Evolutionary conservation across 192 early-diverging fungal genomes (phyloP).

Genomic region (Backusella morwellensis): DNA sequence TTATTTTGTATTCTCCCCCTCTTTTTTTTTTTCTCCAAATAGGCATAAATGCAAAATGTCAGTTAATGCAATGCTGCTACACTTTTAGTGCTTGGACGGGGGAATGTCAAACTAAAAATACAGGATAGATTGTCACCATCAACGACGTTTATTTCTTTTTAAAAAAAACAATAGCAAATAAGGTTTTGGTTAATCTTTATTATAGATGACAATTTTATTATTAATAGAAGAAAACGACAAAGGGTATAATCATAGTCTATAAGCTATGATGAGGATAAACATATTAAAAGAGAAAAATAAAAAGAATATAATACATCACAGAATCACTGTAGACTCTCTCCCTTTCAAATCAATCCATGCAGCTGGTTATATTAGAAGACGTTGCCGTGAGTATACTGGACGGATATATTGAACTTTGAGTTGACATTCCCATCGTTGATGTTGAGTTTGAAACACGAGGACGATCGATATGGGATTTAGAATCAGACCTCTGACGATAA

Average conservation of each 20-base stretch:
- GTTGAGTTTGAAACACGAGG: conserved; percentile 8
- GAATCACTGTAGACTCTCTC: neutral
- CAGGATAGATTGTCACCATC: neutral
- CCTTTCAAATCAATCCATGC: neutral
- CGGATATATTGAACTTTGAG: neutral
- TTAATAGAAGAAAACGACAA: neutral
- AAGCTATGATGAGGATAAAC: neutral
- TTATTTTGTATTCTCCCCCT: neutral
- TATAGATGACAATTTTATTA: neutral
- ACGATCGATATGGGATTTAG: neutral
- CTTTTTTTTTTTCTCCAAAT: neutral
- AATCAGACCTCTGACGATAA: neutral
- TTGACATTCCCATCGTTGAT: neutral
- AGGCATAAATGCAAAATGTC: neutral
- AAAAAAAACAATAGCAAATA: neutral
- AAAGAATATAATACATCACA: neutral
- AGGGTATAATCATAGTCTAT: conserved; percentile 5
- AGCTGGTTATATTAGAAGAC: neutral
- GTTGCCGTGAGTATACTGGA: neutral
- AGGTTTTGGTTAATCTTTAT: neutral
- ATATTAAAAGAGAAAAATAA: neutral
- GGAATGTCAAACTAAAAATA: neutral
- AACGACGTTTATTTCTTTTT: neutral
- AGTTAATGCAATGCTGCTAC: neutral
- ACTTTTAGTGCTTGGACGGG: neutral